Base-by-base conservation (phyloP, 225 moss, liverwort and hornwort genomes). In the Sphagnum tenellum region DNA sequence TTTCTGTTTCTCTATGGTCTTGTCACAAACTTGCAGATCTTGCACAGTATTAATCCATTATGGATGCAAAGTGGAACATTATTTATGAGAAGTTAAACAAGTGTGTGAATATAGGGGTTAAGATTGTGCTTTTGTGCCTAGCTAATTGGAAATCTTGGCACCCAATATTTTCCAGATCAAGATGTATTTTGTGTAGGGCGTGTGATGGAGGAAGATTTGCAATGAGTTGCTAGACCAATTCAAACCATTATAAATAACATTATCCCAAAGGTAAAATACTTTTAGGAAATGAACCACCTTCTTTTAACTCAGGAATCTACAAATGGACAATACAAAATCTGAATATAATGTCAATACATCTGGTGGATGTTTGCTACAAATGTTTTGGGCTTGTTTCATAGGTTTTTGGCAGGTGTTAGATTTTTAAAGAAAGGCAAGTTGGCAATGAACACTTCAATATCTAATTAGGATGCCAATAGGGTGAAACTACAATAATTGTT, bases 61-160 rank as follows among this genome's bases (percentile, higher is more conserved):
- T 98, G 66, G 96, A 98, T 76, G 96, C 92, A 64, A 90, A 93
- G 74, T 98, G 96, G 96, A 98, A 98, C 68, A 98, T 93, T 54
- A 93, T 98, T 11, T 98, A 92, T 57, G 96, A 93, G 46, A 98
- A 98, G 66, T 80, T 90, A 55, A 85, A 98, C 57, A 98, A 98
- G 75, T 93, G 90, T 83, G 92, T 90, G 61, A 89, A 90, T 71
- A 90, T 90, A 57, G 90, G 92, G 60, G 92, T 89, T 3, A 93
- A 92, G 79, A 90, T 98, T 72, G 92, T 93, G 54, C 74, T 98
- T 56, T 98, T 90, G 12, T 87, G 92, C 47, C 68, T 98, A 54
- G 96, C 92, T n/a, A 45, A 92, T 98, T 55, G 96, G 96, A 54
- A 92, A 98, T 71, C 73, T 98, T 61, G 96, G 73, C 45, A 98